These are phyloP conservation scores for Leccinum truebloodii DNA, from an alignment of 768 basidiomycete genomes.

Conservation along the genomic window DNA sequence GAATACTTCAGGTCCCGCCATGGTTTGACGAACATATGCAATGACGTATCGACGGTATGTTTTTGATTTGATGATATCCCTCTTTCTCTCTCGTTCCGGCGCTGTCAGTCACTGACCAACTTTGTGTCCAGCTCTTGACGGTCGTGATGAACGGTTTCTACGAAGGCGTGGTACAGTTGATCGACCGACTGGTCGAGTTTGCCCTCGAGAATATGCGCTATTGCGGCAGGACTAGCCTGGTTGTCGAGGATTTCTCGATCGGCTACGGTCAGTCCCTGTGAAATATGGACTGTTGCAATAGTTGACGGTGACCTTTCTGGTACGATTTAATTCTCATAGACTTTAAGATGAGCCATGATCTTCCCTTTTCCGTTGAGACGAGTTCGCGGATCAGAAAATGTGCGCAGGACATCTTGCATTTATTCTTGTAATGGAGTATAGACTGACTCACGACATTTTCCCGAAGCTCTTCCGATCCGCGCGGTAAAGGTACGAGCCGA, in stretches of 20 bases:
- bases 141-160: conserved; percentile 35
- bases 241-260: conserved; percentile 30
- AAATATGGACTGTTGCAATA: background rate
- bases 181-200: conserved; percentile 26
- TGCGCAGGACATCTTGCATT: conserved; percentile 6
- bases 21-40: conserved; percentile 11
- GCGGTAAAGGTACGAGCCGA: conserved; percentile 3
- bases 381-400: conserved; percentile 28
- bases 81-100: background rate
- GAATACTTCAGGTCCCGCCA: conserved; percentile 32
- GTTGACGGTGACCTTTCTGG: background rate
- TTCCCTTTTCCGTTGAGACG: conserved; percentile 31
- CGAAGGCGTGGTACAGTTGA: conserved; percentile 29
- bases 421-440: background rate
- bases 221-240: conserved; percentile 16
- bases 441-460: background rate
- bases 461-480: conserved; percentile 16
- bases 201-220: conserved; percentile 27
- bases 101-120: background rate
- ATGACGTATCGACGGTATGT: conserved; percentile 25
- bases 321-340: conserved; percentile 16
- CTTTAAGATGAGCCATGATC: conserved; percentile 32
- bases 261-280: conserved; percentile 27
- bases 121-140: conserved; percentile 25
- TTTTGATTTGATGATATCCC: background rate